Conservation (phyloP, 1,284 basidiomycete species). For the Amylostereum areolatum region DNA sequence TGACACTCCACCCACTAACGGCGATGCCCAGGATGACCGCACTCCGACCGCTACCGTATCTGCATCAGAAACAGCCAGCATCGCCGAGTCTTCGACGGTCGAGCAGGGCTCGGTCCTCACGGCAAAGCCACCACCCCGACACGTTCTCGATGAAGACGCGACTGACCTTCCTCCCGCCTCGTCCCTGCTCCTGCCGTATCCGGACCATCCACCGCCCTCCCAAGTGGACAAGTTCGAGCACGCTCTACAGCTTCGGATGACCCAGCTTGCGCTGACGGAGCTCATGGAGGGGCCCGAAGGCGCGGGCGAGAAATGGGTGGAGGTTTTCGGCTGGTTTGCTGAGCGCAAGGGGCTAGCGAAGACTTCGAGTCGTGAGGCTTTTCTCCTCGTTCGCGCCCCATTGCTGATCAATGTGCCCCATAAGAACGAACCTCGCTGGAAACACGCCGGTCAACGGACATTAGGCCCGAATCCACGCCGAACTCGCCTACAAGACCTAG, state of each 20-base stretch:
- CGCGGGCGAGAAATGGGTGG: conserved; percentile 79
- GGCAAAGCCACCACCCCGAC: conserved; percentile 5
- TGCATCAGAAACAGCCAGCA: neutral
- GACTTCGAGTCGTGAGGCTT: conserved; percentile 30
- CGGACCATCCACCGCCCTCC: conserved; percentile 48
- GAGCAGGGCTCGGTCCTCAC: neutral
- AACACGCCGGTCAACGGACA: conserved; percentile 3
- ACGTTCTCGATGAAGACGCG: conserved; percentile 31
- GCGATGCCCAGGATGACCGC: conserved; percentile 3
- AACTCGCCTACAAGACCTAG: neutral
- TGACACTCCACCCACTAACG: conserved; percentile 21
- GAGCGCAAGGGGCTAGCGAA: conserved; percentile 41
- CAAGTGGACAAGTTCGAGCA: conserved; percentile 68
- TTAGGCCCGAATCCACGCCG: neutral
- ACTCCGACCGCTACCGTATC: conserved; percentile 2
- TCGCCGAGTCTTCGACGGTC: neutral
- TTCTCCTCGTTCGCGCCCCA: neutral
- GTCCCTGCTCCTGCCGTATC: conserved; percentile 44
- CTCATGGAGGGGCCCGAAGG: conserved; percentile 82
- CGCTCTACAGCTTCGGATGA: conserved; percentile 83
- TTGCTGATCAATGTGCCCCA: neutral
- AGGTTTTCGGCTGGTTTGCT: conserved; percentile 83
- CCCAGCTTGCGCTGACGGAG: conserved; percentile 81
- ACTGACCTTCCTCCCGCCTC: conserved; percentile 38
- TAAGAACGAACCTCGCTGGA: conserved; percentile 13